These are phyloP conservation scores for Microsporum audouinii DNA, from an alignment of 2,329 filamentous ascomycete genomes.

Conservation along the genomic window DNA sequence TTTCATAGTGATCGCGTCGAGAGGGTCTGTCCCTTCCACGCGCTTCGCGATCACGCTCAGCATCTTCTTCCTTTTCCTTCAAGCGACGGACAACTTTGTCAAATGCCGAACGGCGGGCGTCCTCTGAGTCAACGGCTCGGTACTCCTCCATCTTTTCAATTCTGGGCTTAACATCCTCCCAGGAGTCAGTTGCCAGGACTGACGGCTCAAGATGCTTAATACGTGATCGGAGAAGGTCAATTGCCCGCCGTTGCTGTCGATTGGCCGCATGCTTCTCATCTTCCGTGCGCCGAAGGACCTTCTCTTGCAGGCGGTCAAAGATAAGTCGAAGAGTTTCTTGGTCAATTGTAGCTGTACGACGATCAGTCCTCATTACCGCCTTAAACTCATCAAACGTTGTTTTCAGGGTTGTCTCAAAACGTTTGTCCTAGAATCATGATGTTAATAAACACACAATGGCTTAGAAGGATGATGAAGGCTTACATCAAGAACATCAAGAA, in stretches of 20 bases:
- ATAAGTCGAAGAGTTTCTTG: constrained; percentile 67
- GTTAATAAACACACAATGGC: constrained; percentile 11
- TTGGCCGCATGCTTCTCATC: constrained; percentile 74
- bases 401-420: constrained; percentile 76
- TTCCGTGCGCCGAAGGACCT: constrained; percentile 67
- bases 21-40: constrained; percentile 45
- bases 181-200: constrained; percentile 64
- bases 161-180: constrained; percentile 73
- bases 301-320: constrained; percentile 80
- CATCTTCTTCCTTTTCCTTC: constrained; percentile 81
- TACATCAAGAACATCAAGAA: constrained; percentile 79
- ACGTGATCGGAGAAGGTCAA: constrained; percentile 71
- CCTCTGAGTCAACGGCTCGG: constrained; percentile 68
- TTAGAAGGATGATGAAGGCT: neutral
- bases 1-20: constrained; percentile 41
- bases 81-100: constrained; percentile 84
- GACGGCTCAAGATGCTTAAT: constrained; percentile 88
- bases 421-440: constrained; percentile 59
- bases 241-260: constrained; percentile 69
- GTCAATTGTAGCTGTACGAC: constrained; percentile 77
- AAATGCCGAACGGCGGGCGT: constrained; percentile 70
- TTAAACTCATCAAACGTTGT: constrained; percentile 85
- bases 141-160: constrained; percentile 76
- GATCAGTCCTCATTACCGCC: constrained; percentile 69
- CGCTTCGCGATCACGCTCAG: constrained; percentile 49